phyloP scores from a whole-genome alignment of 768 basidiomycete genomes.

The Amanita rimosa region DNA sequence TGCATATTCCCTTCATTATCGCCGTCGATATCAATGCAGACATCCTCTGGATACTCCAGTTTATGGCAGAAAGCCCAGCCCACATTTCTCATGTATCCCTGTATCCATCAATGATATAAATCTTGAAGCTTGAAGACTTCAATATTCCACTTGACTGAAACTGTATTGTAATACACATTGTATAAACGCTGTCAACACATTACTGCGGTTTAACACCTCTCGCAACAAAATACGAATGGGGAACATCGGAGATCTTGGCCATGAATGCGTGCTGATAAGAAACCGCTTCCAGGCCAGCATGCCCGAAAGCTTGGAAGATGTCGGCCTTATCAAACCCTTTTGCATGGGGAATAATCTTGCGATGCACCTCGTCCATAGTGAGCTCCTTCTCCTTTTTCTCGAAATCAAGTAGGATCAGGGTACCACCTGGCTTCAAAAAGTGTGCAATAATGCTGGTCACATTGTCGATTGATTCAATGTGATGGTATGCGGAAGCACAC shows the following conservation, averaged over 20 bases:
- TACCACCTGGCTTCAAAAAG: slow-evolving; percentile 53
- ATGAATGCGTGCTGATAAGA: not conserved
- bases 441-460: slow-evolving; percentile 41
- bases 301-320: not conserved
- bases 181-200: too few species aligned
- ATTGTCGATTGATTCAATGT: slow-evolving; percentile 38
- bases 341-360: not conserved
- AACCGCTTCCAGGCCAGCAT: not conserved
- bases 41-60: too few species aligned
- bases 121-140: too few species aligned
- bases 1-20: too few species aligned
- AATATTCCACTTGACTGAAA: too few species aligned
- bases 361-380: not conserved
- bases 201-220: not conserved
- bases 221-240: not conserved
- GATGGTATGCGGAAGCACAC: slow-evolving; percentile 44
- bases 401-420: slow-evolving; percentile 46
- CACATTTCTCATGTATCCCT: too few species aligned
- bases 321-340: not conserved
- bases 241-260: not conserved
- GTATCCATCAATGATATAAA: too few species aligned
- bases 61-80: too few species aligned
- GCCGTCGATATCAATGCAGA: too few species aligned
- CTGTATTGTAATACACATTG: too few species aligned
- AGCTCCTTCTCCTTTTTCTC: slow-evolving; percentile 9